Conservation (phyloP, 192 early-diverging fungal genomes). For the Chytriomyces confervae region DNA sequence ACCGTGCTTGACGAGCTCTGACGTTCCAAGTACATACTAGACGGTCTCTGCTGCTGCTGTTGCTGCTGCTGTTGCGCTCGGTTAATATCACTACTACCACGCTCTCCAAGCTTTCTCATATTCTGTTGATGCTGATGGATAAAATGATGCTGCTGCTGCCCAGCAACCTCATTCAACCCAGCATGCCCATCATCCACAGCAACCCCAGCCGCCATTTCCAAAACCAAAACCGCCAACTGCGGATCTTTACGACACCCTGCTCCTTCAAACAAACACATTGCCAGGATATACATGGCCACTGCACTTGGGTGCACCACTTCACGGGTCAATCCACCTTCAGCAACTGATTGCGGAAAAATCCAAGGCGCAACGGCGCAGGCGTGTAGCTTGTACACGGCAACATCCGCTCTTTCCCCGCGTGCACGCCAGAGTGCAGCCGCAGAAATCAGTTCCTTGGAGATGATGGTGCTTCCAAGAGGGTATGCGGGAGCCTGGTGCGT, state of each 20-base stretch:
- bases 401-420: neutral
- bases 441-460: neutral
- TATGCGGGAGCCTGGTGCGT: neutral
- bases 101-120: no score
- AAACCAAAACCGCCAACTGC: conserved; percentile 8
- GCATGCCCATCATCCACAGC: conserved; percentile 24
- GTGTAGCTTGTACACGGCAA: conserved; percentile 9
- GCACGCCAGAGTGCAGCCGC: conserved; percentile 8
- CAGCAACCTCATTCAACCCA: neutral
- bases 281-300: conserved; percentile 23
- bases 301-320: conserved; percentile 17
- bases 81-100: neutral
- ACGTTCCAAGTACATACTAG: neutral
- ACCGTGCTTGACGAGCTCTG: no score
- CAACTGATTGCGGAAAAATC: neutral
- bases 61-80: no score
- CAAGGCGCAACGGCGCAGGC: conserved; percentile 25
- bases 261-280: conserved; percentile 31
- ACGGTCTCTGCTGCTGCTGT: neutral
- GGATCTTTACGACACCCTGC: neutral
- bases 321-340: conserved; percentile 9
- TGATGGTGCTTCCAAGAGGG: neutral
- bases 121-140: no score
- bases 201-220: conserved; percentile 32
- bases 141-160: neutral